Evolutionary conservation across 495 filamentous ascomycete species (phyloP), one percentile per base, ranked within the genome.

Genomic region (Endocarpon pusillum): DNA sequence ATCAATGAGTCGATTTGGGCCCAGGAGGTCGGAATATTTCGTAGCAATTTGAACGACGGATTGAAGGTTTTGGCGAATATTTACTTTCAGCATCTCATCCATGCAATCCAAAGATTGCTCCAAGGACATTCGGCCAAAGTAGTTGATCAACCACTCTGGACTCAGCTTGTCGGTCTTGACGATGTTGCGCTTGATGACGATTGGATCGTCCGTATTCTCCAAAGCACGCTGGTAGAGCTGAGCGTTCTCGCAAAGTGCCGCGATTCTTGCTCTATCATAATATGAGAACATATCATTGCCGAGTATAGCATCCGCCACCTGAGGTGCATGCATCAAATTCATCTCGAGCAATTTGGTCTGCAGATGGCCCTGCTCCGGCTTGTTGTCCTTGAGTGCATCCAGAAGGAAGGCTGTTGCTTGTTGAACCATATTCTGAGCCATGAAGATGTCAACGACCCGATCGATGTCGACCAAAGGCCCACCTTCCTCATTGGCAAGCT

Each of bases 11-110:
- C 73, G 73, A 37, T 71, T 72, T 11, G 89, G 59, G n/a, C 87
- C 87, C n/a, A 99, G 66, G 9, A 94, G 75, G 50, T 99, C 89
- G 2, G 89, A 94, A 54, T 93, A 99, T 55, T 96, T 96, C 46
- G 87, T 94, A 11, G 86, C 85, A 39, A 94, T 76, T 52, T 89
- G 83, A 35, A 94, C 80, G 15, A 94, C 91, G 8, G 84, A 72
- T 54, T 86, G 82, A 32, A 99, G 69, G 52, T 94, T 94, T 55
- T 93, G 84, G 42, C 89, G 89, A 45, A 99, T 96, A 54, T 96
- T 96, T 49, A 69, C 62, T 52, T 79, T 78, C 48, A 99, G 64
- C 89, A 99, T 99, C 25, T 85, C 87, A 45, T 94, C 81, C 48
- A 99, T 56, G 57, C 83, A 93, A 32, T 96, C 89, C 17, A 96